These are phyloP conservation scores for Vitis rupestris DNA, from an alignment of 164 flowering plant species.

Conservation along the genomic window DNA sequence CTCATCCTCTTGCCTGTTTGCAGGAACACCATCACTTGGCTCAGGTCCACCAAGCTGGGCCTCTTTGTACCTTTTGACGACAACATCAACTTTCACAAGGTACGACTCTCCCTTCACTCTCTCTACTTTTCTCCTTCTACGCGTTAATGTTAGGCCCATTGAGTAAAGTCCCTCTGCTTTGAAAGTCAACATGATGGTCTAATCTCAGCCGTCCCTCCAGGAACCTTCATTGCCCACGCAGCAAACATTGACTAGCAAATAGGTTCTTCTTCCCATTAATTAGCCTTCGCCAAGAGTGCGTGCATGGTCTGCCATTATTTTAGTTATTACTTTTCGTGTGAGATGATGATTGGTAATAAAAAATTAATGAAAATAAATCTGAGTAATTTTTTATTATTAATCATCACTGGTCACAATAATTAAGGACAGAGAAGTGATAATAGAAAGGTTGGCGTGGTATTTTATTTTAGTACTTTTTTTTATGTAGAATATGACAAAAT, in stretches of 20 bases:
- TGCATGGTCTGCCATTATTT: neutral
- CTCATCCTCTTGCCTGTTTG: slow-evolving; percentile 87
- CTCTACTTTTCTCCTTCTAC: slow-evolving; percentile 16
- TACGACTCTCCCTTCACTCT: slow-evolving; percentile 11
- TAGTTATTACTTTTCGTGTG: neutral
- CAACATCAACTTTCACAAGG: slow-evolving; percentile 98
- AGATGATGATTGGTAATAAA: too few species aligned
- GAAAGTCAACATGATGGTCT: slow-evolving; percentile 7
- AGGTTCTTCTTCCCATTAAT: neutral
- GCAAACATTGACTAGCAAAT: slow-evolving; percentile 13
- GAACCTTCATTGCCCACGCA: neutral
- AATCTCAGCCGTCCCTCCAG: slow-evolving; percentile 4
- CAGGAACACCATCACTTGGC: slow-evolving; percentile 93
- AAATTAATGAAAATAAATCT: too few species aligned
- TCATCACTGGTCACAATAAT: too few species aligned
- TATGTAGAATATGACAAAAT: too few species aligned
- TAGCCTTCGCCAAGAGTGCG: neutral
- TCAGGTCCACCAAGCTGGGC: slow-evolving; percentile 71
- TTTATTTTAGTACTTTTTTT: too few species aligned
- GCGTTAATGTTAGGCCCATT: slow-evolving; percentile 13
- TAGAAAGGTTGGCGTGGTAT: too few species aligned
- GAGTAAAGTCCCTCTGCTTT: neutral
- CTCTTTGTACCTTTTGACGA: slow-evolving; percentile 81
- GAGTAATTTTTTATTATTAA: too few species aligned
- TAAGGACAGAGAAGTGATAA: too few species aligned